Evolutionary conservation across 257 asterid genomes (phyloP).

Genomic region (Ocimum tenuiflorum): DNA sequence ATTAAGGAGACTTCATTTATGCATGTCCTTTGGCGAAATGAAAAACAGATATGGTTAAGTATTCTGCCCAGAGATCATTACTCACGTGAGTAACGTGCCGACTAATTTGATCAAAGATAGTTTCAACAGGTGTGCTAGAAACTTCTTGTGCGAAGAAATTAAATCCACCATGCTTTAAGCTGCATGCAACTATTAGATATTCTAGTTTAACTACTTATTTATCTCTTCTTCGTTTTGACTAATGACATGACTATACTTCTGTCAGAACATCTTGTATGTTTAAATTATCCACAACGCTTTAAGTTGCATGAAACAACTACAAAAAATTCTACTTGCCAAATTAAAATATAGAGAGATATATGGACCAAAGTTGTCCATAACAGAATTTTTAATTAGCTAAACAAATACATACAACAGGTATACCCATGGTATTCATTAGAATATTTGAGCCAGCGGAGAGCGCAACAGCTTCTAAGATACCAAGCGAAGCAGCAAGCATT

Average conservation of each 20-base stretch:
- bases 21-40: too few species aligned
- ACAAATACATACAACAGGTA: constrained; percentile 81
- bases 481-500: constrained; percentile 77
- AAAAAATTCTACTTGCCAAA: not conserved
- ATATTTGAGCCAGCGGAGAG: constrained; percentile 62
- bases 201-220: too few species aligned
- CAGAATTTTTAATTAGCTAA: constrained; percentile 28
- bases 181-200: not conserved
- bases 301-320: too few species aligned
- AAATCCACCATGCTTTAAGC: constrained; percentile 1
- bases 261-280: too few species aligned
- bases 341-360: not conserved
- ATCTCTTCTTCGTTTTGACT: too few species aligned
- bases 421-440: constrained; percentile 81
- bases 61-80: not conserved
- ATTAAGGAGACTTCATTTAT: not conserved
- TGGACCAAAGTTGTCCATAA: constrained; percentile 6
- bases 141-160: not conserved
- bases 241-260: too few species aligned
- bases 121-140: too few species aligned
- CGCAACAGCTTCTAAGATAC: constrained; percentile 66
- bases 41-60: not conserved
- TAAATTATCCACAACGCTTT: too few species aligned
- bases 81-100: not conserved
- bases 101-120: not conserved